A percentile compares a stretch with the other conserved stretches of the same genome.
phyloP scores from a whole-genome alignment of 176 grass and related monocot species.

The Elymus sibiricus region DNA sequence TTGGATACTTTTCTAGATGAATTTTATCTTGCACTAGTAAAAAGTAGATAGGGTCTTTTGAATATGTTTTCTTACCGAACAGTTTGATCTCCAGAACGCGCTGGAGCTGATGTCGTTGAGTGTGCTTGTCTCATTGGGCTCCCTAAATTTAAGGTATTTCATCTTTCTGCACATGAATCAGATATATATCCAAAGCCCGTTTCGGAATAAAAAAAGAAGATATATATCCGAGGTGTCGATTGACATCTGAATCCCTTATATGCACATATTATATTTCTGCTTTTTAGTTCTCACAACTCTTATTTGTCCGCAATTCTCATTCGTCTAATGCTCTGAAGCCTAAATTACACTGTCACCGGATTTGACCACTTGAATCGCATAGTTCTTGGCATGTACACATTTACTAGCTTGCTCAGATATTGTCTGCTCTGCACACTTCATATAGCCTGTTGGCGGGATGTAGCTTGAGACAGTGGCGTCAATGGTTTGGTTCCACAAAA shows the following conservation, averaged over 20 bases:
- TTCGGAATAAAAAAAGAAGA: too few species aligned
- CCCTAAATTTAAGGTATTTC: conserved; percentile 81
- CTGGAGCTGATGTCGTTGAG: conserved; percentile 74
- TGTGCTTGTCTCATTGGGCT: conserved; percentile 89
- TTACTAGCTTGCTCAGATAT: neutral
- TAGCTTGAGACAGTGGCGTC: conserved; percentile 1
- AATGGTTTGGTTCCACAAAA: conserved; percentile 7
- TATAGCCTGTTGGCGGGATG: neutral
- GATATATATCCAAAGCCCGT: too few species aligned
- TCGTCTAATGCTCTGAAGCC: neutral
- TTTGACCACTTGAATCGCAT: neutral
- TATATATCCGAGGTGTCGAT: neutral
- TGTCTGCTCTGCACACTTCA: conserved; percentile 10
- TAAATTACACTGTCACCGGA: neutral
- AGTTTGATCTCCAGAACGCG: conserved; percentile 62
- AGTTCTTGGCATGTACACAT: neutral
- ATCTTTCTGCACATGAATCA: neutral
- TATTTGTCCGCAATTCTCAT: neutral
- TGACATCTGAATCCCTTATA: neutral
- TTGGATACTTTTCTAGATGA: neutral
- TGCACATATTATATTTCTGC: neutral
- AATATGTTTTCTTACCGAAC: neutral
- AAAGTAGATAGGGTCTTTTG: neutral
- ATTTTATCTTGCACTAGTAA: conserved; percentile 1
- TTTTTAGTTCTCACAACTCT: neutral